These are phyloP conservation scores for Kwoniella shivajii DNA, from an alignment of 1,284 basidiomycete genomes.

Conservation along the genomic window DNA sequence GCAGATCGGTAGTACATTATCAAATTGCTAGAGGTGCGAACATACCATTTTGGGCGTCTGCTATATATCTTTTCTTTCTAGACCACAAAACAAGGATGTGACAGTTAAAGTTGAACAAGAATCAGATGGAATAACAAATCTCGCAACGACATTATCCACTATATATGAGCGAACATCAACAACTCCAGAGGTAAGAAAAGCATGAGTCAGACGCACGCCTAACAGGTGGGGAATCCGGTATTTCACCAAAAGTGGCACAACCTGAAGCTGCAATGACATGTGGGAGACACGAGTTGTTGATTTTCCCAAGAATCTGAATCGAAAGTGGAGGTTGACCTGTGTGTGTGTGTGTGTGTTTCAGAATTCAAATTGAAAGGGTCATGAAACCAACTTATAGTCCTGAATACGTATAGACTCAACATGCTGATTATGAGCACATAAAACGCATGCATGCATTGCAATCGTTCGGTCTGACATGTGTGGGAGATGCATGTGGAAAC, in stretches of 20 bases:
- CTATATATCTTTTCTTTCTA: background rate
- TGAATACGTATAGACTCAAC: no score
- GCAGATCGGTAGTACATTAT: background rate
- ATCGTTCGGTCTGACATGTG: background rate
- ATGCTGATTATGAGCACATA: background rate
- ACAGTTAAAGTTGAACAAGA: no score
- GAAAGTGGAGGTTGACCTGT: slow-evolving; percentile 6
- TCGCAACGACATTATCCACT: no score
- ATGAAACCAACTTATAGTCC: no score
- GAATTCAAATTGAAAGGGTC: background rate
- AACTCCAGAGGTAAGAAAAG: background rate
- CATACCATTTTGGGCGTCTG: background rate
- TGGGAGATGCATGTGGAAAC: background rate
- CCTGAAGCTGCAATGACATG: no score
- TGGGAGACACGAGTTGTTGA: no score
- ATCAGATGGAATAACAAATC: background rate
- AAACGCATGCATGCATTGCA: background rate
- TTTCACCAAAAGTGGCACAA: no score
- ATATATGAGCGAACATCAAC: no score
- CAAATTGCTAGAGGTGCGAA: background rate
- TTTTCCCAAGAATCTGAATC: no score
- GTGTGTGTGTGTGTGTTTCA: no score
- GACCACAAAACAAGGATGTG: background rate
- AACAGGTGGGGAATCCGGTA: no score
- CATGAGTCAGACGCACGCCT: no score